Base-by-base conservation (phyloP, 2,329 filamentous ascomycete genomes). In the Ceratocystis cubensis region DNA sequence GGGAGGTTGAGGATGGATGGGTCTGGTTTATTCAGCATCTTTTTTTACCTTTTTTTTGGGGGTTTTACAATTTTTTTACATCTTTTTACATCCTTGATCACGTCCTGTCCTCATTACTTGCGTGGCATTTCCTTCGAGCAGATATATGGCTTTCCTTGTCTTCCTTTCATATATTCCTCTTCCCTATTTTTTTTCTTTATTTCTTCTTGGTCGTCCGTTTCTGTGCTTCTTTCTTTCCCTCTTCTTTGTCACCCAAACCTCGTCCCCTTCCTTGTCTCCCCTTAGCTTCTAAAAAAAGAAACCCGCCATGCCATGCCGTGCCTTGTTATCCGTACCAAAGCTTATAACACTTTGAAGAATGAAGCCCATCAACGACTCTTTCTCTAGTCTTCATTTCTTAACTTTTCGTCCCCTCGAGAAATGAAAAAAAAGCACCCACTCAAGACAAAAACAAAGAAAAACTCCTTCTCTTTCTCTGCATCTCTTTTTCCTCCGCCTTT, bases 201-300 rank as follows among this genome's bases (percentile, higher is more conserved):
- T 41, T 4, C 37, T 13, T 20, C n/a, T 30, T 10, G 30, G 30
- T 37, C 37, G 33, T 46, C 30, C 44, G 17, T 28, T 46, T 41
- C 41, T 57, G 30, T 17, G 5, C 25, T 20, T 48, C 46, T 30
- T 13, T 28, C 48, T n/a, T 5, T 3, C 25, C 30, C 41, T 64
- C 22, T 10, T 20, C 17, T 20, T 20, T 48, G 17, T 48, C 45
- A 48, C n/a, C 45, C n/a, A n/a, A 20, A 20, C 45, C 13, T 20
- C n/a, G 17, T 48, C 4, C 46, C n/a, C 46, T 7, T 20, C 20
- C 20, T 28, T 44, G 50, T 57, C 50, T 56, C 50, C 10, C 53
- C 37, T 41, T 41, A n/a, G 17, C 15, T 30, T 25, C 53, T 57
- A 57, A 57, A 57, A 57, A 57, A 57, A 57, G 53, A 57, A 33